Conservation (phyloP, 495 filamentous ascomycete species). For the Cercophora newfieldiana region DNA sequence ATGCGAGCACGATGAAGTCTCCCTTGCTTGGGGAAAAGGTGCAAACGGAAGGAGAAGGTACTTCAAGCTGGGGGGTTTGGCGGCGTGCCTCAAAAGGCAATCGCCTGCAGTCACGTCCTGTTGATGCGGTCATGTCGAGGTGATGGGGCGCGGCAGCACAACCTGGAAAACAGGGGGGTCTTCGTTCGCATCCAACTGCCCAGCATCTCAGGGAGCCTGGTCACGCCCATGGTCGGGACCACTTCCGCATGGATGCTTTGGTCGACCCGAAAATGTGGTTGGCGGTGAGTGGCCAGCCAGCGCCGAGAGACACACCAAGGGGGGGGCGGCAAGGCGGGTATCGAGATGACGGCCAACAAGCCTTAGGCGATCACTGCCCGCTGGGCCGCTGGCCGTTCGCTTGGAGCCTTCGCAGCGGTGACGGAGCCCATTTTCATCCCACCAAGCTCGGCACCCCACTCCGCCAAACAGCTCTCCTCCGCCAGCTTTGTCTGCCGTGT, state of each 20-base stretch:
- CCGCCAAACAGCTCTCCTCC: neutral
- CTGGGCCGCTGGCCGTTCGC: neutral
- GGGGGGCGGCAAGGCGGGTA: slow-evolving; percentile 1
- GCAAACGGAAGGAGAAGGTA: neutral
- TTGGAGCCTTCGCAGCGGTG: too few relatives aligned
- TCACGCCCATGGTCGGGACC: slow-evolving; percentile 8
- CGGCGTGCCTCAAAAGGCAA: slow-evolving; percentile 11
- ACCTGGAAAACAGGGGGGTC: slow-evolving; percentile 6
- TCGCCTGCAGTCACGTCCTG: neutral
- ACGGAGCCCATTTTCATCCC: neutral
- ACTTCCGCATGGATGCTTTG: slow-evolving; percentile 11
- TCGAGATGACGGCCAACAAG: slow-evolving; percentile 1
- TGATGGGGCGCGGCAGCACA: neutral
- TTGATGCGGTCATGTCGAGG: slow-evolving; percentile 1
- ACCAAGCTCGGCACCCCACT: neutral
- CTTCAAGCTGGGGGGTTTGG: neutral
- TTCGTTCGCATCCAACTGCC: neutral
- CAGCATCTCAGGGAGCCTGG: slow-evolving; percentile 1
- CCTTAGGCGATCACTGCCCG: neutral
- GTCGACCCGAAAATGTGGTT: slow-evolving; percentile 27
- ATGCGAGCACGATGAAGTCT: neutral
- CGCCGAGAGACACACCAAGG: slow-evolving; percentile 19
- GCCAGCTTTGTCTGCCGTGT: neutral
- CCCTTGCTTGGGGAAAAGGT: neutral
- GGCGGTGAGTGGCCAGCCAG: slow-evolving; percentile 25